Conservation (phyloP, 495 filamentous ascomycete species). For the Corynascus novoguineensis region DNA sequence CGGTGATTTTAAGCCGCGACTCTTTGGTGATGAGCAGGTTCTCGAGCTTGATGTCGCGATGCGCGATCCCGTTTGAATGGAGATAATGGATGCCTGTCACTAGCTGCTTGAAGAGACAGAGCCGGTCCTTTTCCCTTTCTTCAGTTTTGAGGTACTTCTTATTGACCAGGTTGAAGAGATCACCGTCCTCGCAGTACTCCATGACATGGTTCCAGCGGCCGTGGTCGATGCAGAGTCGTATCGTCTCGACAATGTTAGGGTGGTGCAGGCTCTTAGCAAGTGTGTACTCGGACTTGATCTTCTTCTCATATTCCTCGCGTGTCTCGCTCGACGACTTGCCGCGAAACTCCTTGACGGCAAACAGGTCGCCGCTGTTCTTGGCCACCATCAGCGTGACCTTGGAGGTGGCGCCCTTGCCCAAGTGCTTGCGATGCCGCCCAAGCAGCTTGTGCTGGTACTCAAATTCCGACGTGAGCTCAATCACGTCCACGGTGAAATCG, state of each 20-base stretch:
- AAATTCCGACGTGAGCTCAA: conserved; percentile 55
- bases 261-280: conserved; percentile 71
- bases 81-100: conserved; percentile 64
- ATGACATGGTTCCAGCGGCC: conserved; percentile 75
- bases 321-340: conserved; percentile 56
- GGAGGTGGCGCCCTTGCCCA: conserved; percentile 69
- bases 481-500: conserved; percentile 59
- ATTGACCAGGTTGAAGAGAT: conserved; percentile 63
- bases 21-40: conserved; percentile 65
- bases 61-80: conserved; percentile 65
- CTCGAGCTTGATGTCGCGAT: conserved; percentile 79
- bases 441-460: conserved; percentile 53
- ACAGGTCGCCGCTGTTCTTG: conserved; percentile 52
- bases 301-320: conserved; percentile 62
- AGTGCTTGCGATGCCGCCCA: conserved; percentile 55
- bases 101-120: conserved; percentile 78
- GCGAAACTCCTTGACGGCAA: conserved; percentile 76
- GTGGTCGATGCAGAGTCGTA: conserved; percentile 61
- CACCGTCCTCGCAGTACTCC: conserved; percentile 73
- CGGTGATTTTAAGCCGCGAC: conserved; percentile 71
- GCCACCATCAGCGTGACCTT: conserved; percentile 62
- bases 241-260: conserved; percentile 71
- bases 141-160: conserved; percentile 54
- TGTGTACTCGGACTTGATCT: conserved; percentile 75
- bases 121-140: conserved; percentile 59